phyloP scores from a whole-genome alignment of 257 asterid species.

The Solanum piurae region DNA sequence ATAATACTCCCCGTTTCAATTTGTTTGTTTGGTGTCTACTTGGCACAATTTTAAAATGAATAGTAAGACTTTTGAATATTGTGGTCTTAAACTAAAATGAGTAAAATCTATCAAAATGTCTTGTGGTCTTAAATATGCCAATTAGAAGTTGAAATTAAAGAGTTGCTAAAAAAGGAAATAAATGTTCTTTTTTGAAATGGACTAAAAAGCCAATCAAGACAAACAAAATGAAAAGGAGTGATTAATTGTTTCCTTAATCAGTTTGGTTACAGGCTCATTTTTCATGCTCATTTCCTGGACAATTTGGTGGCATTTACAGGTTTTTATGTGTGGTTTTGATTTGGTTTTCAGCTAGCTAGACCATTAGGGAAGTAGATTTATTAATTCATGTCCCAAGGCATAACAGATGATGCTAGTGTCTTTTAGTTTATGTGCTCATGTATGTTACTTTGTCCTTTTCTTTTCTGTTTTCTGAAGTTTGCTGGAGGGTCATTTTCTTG shows the following conservation, averaged over 20 bases:
- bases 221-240: background rate
- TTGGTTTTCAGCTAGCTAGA: background rate
- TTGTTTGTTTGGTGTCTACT: background rate
- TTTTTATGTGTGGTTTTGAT: background rate
- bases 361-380: background rate
- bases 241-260: background rate
- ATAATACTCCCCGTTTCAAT: background rate
- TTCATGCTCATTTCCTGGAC: background rate
- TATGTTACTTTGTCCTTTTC: background rate
- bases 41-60: background rate
- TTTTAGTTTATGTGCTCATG: background rate
- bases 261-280: background rate
- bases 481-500: background rate
- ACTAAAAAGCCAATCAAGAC: background rate
- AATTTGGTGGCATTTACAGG: background rate
- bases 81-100: background rate
- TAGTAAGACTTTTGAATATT: background rate
- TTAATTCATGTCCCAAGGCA: background rate
- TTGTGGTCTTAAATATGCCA: background rate
- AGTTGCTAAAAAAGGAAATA: background rate
- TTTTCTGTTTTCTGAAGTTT: background rate
- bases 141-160: background rate
- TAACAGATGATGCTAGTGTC: background rate
- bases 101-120: background rate
- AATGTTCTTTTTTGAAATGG: background rate